Percentiles rank a stretch among this genome's conserved stretches.
phyloP scores from a whole-genome alignment of 345 rosid species.

The Salix brachista region DNA sequence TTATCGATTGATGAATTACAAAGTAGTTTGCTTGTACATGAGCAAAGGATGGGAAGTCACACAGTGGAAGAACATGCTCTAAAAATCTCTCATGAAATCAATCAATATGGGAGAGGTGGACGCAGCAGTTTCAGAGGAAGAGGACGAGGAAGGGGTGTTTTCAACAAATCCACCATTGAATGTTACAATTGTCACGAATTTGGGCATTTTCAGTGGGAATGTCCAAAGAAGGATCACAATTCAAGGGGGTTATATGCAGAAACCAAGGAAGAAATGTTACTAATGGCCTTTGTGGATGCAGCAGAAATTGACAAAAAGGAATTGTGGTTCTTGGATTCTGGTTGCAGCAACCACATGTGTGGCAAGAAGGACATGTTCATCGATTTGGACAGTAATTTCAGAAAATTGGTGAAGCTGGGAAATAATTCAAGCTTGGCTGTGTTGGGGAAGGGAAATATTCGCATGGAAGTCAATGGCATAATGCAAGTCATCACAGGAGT shows the following conservation, averaged over 20 bases:
- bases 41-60: neutral
- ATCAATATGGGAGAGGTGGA: neutral
- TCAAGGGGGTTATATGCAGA: neutral
- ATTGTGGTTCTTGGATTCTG: neutral
- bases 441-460: neutral
- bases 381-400: neutral
- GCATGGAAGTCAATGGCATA: neutral
- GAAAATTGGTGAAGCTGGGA: neutral
- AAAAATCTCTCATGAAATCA: neutral
- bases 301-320: neutral
- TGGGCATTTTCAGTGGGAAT: neutral
- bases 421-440: neutral
- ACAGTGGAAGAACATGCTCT: neutral
- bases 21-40: neutral
- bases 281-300: neutral
- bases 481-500: neutral
- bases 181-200: neutral
- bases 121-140: neutral
- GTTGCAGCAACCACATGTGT: neutral
- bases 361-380: neutral
- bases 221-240: neutral
- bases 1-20: neutral
- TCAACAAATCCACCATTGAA: neutral
- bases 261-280: neutral
- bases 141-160: neutral